A percentile compares a stretch with the other conserved stretches of the same genome.
phyloP scores from a whole-genome alignment of 2,329 filamentous ascomycete genomes.

The Botryotinia convoluta region DNA sequence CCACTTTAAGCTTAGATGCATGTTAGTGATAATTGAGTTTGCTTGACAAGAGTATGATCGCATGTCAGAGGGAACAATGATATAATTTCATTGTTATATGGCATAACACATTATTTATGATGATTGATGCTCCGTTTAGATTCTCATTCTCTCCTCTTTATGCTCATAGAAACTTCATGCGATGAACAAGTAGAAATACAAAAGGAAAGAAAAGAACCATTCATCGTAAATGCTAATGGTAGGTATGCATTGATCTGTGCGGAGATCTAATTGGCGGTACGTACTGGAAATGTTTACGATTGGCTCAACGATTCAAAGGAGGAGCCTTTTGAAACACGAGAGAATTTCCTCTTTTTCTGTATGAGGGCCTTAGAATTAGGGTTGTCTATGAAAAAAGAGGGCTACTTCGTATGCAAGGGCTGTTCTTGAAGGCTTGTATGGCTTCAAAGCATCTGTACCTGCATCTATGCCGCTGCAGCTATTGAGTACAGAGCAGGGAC shows the following conservation, averaged over 20 bases:
- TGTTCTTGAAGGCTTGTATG: background rate
- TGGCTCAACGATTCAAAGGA: background rate
- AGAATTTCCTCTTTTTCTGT: background rate
- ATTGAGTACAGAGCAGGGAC: background rate
- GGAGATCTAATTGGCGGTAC: background rate
- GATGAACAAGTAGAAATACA: background rate
- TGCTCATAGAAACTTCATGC: background rate
- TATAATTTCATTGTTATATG: background rate
- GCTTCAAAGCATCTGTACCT: slow-evolving; percentile 2
- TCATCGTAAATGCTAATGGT: background rate
- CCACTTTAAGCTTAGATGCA: background rate
- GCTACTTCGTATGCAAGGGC: background rate
- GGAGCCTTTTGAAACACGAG: slow-evolving; percentile 1
- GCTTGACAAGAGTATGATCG: background rate
- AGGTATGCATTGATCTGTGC: background rate
- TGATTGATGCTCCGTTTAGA: background rate
- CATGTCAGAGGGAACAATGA: background rate
- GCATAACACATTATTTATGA: background rate
- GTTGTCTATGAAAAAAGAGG: too few species aligned
- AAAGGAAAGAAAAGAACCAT: background rate
- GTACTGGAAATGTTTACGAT: background rate
- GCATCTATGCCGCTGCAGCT: slow-evolving; percentile 1
- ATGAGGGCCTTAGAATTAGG: background rate
- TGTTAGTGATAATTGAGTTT: background rate
- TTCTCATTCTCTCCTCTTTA: background rate